Evolutionary conservation across 345 rosid species (phyloP).

Genomic region (Chamaenerion angustifolium): DNA sequence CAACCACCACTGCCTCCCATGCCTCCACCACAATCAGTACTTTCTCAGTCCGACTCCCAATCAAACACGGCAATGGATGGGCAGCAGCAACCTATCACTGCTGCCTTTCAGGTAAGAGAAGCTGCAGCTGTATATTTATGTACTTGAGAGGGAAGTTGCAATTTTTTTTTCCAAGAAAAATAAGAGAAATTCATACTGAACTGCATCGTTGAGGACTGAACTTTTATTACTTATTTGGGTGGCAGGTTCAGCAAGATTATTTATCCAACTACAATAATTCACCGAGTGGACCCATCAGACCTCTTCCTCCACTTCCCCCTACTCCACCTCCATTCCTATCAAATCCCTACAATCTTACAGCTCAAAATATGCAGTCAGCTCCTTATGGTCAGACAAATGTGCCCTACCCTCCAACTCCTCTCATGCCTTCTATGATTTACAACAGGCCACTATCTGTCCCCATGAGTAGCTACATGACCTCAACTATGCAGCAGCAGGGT

Average conservation of each 20-base stretch:
- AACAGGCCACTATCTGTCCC: conserved; percentile 56
- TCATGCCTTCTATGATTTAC: conserved; percentile 58
- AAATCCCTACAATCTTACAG: conserved; percentile 49
- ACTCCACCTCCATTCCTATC: conserved; percentile 78
- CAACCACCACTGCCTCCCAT: conserved; percentile 92
- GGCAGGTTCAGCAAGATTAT: conserved; percentile 52
- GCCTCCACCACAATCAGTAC: conserved; percentile 57
- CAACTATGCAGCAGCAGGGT: conserved; percentile 38
- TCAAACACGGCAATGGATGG: conserved; percentile 25
- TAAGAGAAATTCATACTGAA: neutral
- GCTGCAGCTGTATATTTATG: neutral
- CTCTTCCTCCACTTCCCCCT: conserved; percentile 75
- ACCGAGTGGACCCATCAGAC: conserved; percentile 63
- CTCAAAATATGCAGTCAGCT: conserved; percentile 46
- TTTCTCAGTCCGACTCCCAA: conserved; percentile 34
- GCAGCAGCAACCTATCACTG: conserved; percentile 21
- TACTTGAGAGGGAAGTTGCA: neutral
- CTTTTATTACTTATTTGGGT: conserved; percentile 6
- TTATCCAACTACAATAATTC: conserved; percentile 29
- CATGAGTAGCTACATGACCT: conserved; percentile 36
- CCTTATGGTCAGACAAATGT: conserved; percentile 36
- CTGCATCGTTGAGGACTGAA: neutral
- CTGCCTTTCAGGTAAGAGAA: conserved; percentile 27
- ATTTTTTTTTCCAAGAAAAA: neutral
- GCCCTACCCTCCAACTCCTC: conserved; percentile 48